Base-by-base conservation (phyloP, 2,329 filamentous ascomycete species). In the Hypocreales sp. region DNA sequence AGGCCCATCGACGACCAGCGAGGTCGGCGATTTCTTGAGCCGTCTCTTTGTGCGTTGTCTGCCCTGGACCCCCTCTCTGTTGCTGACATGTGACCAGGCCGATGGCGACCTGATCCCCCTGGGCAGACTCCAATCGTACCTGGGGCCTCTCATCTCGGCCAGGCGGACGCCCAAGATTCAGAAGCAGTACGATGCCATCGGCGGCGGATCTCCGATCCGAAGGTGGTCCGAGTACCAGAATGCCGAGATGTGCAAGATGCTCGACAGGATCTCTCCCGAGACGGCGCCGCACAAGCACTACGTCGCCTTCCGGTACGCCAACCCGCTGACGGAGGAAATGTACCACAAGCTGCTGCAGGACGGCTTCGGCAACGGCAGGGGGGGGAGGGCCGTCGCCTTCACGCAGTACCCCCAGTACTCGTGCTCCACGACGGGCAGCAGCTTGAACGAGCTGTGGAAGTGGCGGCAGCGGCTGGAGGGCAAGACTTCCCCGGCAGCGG, bases 321-420 rank as follows among this genome's bases (percentile, higher is more conserved):
- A 86, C 35, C 90, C 90, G 1, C 55, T 98, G 46, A 98, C 90
- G 3, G 90, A 95, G 56, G 74, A 92, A 40, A 93, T 86, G 72
- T 95, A 98, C 50, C 64, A 70, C 29, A 68, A 72, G 42, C 55
- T 98, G 36, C 58, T 98, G 15, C 73, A 72, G 7, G 90, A 98
- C 48, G 90, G 90, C 0, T 93, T 95, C 47, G 87, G 86, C 8
- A 72, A 75, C 28, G 86, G 87, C 5, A 82, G 73, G 34, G 86
- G 86, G n/a, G 87, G 87, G 4, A 71, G 90, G 32, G 90, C 92
- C 2, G 84, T 98, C 5, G 90, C 90, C 2, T 98, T 98, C 47
- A 94, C 87, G 16, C 90, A 98, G 54, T 98, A 98, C 44, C 90
- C 90, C 3, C 90, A 98, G 51, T 98, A 98, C 55, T 93, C 83